Base-by-base conservation (phyloP, 2,329 filamentous ascomycete species). In the Exophiala sp. region DNA sequence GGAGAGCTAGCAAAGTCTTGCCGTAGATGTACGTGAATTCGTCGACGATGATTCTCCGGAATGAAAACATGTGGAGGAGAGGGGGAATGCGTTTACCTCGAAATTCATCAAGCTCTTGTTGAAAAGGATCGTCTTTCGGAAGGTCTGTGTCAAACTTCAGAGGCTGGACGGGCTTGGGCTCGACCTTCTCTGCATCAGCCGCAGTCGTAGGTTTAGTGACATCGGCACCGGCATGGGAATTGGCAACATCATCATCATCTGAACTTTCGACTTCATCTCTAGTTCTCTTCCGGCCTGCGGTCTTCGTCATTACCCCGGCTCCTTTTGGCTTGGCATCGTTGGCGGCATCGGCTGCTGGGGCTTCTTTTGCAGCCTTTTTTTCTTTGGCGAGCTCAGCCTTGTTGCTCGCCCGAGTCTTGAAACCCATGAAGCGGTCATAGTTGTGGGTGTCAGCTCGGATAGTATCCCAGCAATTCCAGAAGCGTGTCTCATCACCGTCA, bases 31-130 rank as follows among this genome's bases (percentile, higher is more conserved):
- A 81, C 1, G 81, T 78, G 56, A 79, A 84, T 56, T 86, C 82
- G 53, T 86, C 82, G 1, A 84, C 68, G 1, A 85, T 73, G 0
- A 85, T 51, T 4, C 82, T 71, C 47, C 77, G 76, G 62, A 79
- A 85, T 1, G 68, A 63, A 60, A 84, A 85, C 58, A 80, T 72
- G 52, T 85, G 80, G 1, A 85, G 60, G 0, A 79, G 61, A 1
- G 70, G 69, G 6, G 47, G 53, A 10, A 56, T 48, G 40, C 64
- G 3, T 55, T 55, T 56, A 63, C 66, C 68, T 44, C 64, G 58
- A n/a, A 52, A 53, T 9, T 41, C 14, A 27, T 48, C 37, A 6
- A 48, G 43, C 16, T 48, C 46, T 18, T 38, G 13, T 18, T 52
- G 27, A 13, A 18, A 30, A 29, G 21, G 5, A 23, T 21, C 29